Evolutionary conservation across 2,329 filamentous ascomycete species (phyloP).

Genomic region (Triangularia setosa): DNA sequence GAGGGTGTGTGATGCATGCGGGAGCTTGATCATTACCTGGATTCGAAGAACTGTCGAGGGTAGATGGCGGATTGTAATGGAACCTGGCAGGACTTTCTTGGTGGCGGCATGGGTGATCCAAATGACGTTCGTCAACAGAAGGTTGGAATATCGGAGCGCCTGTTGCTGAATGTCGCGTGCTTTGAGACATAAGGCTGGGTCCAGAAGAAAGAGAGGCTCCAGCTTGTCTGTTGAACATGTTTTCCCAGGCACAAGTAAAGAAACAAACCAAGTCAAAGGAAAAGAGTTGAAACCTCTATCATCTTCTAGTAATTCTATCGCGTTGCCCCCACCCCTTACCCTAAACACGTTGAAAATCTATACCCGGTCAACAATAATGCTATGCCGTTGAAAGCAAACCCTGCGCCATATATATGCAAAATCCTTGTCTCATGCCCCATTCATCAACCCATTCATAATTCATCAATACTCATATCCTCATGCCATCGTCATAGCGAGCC

Average conservation of each 20-base stretch:
- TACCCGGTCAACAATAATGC: neutral
- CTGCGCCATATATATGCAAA: neutral
- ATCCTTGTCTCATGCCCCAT: neutral
- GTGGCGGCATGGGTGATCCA: too few relatives aligned
- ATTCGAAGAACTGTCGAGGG: neutral
- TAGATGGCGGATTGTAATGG: neutral
- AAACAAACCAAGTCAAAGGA: neutral
- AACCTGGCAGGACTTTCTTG: neutral
- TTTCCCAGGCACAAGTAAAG: too few relatives aligned
- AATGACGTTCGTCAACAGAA: neutral
- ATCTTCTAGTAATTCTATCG: neutral
- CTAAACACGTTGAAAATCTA: neutral
- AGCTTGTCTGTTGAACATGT: too few relatives aligned
- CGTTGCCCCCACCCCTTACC: neutral
- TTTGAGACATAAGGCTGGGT: neutral
- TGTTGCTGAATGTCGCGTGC: neutral
- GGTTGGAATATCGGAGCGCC: neutral
- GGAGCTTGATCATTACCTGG: neutral
- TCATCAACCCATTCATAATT: neutral
- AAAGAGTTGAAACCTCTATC: neutral
- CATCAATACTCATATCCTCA: neutral
- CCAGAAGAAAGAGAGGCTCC: too few relatives aligned
- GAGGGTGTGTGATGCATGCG: neutral
- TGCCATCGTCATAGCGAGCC: neutral
- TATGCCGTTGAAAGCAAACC: neutral